A percentile compares a stretch with the other conserved stretches of the same genome.
phyloP scores from a whole-genome alignment of 805 yeast species.

The Saccharomycodes ludwigii region DNA sequence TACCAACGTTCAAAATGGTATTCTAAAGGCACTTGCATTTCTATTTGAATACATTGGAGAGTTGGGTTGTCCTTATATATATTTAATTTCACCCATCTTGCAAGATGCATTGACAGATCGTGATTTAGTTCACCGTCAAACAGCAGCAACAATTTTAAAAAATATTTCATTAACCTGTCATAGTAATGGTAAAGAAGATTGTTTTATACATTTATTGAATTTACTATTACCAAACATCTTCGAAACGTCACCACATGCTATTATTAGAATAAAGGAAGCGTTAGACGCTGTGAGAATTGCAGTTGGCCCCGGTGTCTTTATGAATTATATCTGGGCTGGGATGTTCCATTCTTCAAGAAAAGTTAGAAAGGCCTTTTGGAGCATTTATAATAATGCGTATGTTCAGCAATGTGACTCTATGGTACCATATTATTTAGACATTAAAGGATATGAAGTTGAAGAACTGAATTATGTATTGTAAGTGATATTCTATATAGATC shows the following conservation, averaged over 20 bases:
- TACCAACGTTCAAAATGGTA: conserved; percentile 89
- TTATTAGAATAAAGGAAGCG: conserved; percentile 67
- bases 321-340: conserved; percentile 79
- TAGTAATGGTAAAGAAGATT: conserved; percentile 69
- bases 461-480: conserved; percentile 35
- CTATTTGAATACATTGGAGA: conserved; percentile 87
- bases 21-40: conserved; percentile 79
- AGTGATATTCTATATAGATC: not conserved
- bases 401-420: conserved; percentile 61
- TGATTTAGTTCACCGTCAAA: conserved; percentile 88
- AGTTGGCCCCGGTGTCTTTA: conserved; percentile 61
- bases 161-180: conserved; percentile 71
- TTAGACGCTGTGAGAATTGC: conserved; percentile 60
- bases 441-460: conserved; percentile 30
- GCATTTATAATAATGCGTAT: conserved; percentile 62
- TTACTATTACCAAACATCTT: conserved; percentile 77
- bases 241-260: conserved; percentile 95
- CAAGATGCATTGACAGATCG: conserved; percentile 87
- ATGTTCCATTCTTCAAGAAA: conserved; percentile 86
- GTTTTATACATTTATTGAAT: conserved; percentile 73
- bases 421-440: conserved; percentile 70
- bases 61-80: conserved; percentile 68
- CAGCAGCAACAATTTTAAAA: conserved; percentile 78
- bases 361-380: conserved; percentile 82
- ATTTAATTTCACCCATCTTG: conserved; percentile 62